Percentiles rank a stretch among this genome's conserved stretches.
phyloP scores from a whole-genome alignment of 805 yeast genomes.

The Jamesozyma hellenica region DNA sequence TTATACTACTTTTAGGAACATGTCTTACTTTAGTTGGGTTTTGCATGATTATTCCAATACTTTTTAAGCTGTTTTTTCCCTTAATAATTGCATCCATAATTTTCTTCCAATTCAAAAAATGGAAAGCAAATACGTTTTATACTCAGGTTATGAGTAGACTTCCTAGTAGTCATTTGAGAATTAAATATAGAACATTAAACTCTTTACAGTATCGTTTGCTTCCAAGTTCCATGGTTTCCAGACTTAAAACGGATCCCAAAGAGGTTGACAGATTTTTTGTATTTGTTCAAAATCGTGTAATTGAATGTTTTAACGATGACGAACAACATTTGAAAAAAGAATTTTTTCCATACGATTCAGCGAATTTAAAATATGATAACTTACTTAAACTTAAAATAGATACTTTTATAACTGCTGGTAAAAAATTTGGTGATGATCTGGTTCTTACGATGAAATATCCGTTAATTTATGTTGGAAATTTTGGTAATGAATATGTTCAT shows the following conservation, averaged over 20 bases:
- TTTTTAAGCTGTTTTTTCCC: constrained; percentile 18
- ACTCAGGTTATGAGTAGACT: constrained; percentile 10
- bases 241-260: constrained; percentile 1
- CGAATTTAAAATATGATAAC: constrained; percentile 9
- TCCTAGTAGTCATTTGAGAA: constrained; percentile 9
- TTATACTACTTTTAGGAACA: constrained; percentile 8
- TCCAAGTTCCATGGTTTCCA: constrained; percentile 2
- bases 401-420: constrained; percentile 5
- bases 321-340: constrained; percentile 16
- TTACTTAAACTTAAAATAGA: constrained; percentile 7
- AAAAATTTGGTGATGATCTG: constrained; percentile 6
- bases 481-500: constrained; percentile 6
- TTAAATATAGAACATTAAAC: constrained; percentile 11
- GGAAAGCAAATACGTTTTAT: constrained; percentile 14
- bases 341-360: constrained; percentile 10
- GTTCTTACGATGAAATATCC: constrained; percentile 13
- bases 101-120: constrained; percentile 18
- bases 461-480: constrained; percentile 3
- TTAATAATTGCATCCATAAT: constrained; percentile 13
- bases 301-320: constrained; percentile 17
- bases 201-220: constrained; percentile 10
- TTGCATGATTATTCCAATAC: constrained; percentile 9
- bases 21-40: constrained; percentile 3
- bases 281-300: constrained; percentile 12
- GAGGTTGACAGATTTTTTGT: constrained; percentile 7